phyloP scores from a whole-genome alignment of 2,329 filamentous ascomycete species.

The Colletotrichum higginsianum region DNA sequence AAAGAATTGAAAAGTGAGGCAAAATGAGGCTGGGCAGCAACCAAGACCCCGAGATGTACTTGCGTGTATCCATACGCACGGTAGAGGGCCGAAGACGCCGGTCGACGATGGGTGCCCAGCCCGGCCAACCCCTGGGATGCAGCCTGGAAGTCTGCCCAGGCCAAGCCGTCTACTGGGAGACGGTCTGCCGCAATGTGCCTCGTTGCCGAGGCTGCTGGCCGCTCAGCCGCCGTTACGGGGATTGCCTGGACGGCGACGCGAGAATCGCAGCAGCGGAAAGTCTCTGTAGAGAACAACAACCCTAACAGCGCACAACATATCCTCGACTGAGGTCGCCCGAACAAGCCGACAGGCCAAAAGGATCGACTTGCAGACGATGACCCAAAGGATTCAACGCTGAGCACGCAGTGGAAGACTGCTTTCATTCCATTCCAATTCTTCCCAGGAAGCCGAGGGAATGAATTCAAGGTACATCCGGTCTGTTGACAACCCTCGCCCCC shows the following conservation, averaged over 20 bases:
- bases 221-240: constrained; percentile 35
- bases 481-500: constrained; percentile 1
- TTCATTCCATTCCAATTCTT: constrained; percentile 1
- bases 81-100: constrained; percentile 22
- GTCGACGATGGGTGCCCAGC: constrained; percentile 31
- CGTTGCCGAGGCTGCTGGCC: constrained; percentile 30
- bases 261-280: not conserved
- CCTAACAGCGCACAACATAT: constrained; percentile 14
- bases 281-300: not conserved
- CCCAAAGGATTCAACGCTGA: not conserved
- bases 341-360: constrained; percentile 13
- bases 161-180: constrained; percentile 19
- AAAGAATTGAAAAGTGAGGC: constrained; percentile 5
- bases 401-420: constrained; percentile 14
- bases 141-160: constrained; percentile 32
- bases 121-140: constrained; percentile 31
- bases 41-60: not conserved
- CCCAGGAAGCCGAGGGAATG: not conserved
- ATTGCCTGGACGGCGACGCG: not conserved
- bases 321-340: constrained; percentile 17
- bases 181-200: constrained; percentile 33
- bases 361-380: not conserved
- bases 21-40: constrained; percentile 12
- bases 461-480: not conserved
- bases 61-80: no score